phyloP scores from a whole-genome alignment of 768 basidiomycete species.

The Xanthoconium purpureum region DNA sequence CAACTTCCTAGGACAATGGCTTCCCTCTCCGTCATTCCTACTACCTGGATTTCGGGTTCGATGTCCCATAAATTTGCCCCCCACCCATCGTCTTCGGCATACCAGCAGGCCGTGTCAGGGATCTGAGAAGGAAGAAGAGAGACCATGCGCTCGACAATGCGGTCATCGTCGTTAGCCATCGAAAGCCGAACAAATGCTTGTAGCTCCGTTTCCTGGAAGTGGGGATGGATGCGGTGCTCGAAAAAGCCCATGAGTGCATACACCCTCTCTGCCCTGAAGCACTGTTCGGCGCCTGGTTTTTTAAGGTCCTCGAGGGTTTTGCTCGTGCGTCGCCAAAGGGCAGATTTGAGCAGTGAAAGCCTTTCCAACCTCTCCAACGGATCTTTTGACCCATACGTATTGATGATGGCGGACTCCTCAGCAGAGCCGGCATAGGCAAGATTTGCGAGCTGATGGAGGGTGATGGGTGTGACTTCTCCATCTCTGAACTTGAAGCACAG shows the following conservation, averaged over 20 bases:
- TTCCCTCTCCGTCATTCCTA: constrained; percentile 17
- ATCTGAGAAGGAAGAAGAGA: constrained; percentile 15
- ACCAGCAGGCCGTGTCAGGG: constrained; percentile 12
- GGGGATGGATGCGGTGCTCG: constrained; percentile 21
- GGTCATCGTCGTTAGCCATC: constrained; percentile 24
- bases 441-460: constrained; percentile 22
- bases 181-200: constrained; percentile 23
- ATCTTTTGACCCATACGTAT: constrained; percentile 18
- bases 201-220: constrained; percentile 14
- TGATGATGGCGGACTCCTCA: constrained; percentile 22
- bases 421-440: constrained; percentile 15
- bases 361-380: constrained; percentile 25
- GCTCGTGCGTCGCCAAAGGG: constrained; percentile 24
- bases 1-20: constrained; percentile 24
- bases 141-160: constrained; percentile 22
- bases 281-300: not conserved
- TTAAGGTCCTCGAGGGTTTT: not conserved
- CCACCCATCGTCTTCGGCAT: constrained; percentile 18
- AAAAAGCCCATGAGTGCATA: constrained; percentile 12
- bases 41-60: constrained; percentile 12
- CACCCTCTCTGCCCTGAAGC: constrained; percentile 15
- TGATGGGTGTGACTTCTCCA: constrained; percentile 13
- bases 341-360: constrained; percentile 17
- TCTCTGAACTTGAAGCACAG: constrained; percentile 13
- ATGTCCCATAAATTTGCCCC: constrained; percentile 21